Conservation (phyloP, 345 rosid genomes). For the Salix brachista region DNA sequence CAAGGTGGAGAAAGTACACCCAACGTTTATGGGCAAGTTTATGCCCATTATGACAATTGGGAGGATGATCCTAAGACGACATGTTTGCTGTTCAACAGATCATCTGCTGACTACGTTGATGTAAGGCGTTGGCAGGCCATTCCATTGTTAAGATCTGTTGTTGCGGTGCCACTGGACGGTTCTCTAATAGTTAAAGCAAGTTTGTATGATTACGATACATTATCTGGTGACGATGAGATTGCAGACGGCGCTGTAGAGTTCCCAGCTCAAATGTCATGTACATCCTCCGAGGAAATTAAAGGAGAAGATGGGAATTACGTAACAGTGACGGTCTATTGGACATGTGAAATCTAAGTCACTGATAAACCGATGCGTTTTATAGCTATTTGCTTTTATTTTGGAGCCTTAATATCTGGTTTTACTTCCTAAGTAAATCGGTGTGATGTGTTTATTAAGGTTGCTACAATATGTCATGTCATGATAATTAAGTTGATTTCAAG, state of each 20-base stretch:
- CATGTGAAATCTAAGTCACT: too few relatives aligned
- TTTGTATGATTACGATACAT: background rate
- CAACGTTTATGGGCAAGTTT: background rate
- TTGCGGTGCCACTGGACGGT: background rate
- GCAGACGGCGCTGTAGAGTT: background rate
- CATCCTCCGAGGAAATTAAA: background rate
- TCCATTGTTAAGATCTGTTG: background rate
- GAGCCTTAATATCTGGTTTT: too few relatives aligned
- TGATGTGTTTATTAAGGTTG: too few relatives aligned
- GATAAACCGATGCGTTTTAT: too few relatives aligned
- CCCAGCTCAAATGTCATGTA: background rate
- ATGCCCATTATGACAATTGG: background rate
- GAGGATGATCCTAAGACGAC: background rate
- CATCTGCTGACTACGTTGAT: background rate
- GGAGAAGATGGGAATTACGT: background rate
- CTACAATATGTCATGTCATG: too few relatives aligned
- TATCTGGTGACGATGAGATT: background rate
- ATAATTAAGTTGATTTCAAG: too few relatives aligned
- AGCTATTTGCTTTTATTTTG: too few relatives aligned
- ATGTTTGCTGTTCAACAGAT: background rate
- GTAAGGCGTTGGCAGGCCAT: background rate
- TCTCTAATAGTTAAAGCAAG: background rate
- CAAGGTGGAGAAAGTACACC: background rate
- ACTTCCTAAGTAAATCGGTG: too few relatives aligned
- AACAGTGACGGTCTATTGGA: background rate